Evolutionary conservation across 768 basidiomycete genomes (phyloP), one percentile per base, ranked within the genome.

Genomic region (Amylocystis lapponica): DNA sequence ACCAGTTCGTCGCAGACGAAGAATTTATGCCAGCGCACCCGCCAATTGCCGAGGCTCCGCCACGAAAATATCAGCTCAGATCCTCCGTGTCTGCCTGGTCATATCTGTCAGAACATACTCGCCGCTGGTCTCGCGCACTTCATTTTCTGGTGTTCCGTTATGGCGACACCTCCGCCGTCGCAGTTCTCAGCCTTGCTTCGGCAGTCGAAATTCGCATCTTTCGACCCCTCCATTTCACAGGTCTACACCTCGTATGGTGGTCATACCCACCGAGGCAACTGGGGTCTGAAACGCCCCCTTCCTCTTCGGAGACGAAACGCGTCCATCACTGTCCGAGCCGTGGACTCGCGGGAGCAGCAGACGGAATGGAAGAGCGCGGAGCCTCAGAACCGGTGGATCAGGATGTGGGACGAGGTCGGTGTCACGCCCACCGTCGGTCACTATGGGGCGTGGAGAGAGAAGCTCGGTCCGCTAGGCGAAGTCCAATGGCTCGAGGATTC

Each of bases 241-340:
- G 77, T 88, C 16, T 93, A 91, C 64, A 75, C 80, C 13, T 68
- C 88, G 0, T 74, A 76, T 35, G 73, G 76, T 17, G 82, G 83
- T 32, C 73, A 86, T 57, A 78, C 81, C 11, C 71, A 82, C 52
- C 78, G 88, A 21, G 86, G 87, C 41, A 76, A 90, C 66, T 94
- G 80, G 76, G 90, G 90, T 19, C 68, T 93, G 48, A 94, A 94
- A 63, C 82, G 89, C 0, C 83, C 87, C 19, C 75, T 92, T 19
- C 69, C 85, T 2, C 66, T 83, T 35, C 76, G 82, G 41, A 75
- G 78, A 25, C 74, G 75, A 35, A 71, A 78, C 48, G 76, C 79
- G 10, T 78, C 72, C 54, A 78, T 92, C 46, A 77, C 81, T 16
- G 71, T 91, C 21, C 68, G 71, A 38, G 67, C 77, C 1, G 77